Percentiles rank a stretch among this genome's conserved stretches.
Conservation (phyloP, 2,329 filamentous ascomycete species). For the Hymenoscyphus infarciens region DNA sequence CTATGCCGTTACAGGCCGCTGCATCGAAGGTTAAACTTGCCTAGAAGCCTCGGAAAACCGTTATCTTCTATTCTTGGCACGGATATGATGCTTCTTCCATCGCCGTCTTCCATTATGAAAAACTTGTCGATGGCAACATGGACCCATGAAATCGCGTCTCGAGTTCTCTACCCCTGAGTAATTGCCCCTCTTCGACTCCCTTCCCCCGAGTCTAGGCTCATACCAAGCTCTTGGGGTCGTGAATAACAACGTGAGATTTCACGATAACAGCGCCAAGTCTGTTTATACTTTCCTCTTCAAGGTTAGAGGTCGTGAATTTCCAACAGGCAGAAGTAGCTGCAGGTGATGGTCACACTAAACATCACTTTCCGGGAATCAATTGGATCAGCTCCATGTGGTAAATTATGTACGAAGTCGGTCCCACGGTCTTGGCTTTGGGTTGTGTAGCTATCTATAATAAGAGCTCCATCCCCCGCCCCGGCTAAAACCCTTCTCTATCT, state of each 20-base stretch:
- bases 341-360: neutral
- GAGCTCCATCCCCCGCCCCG: neutral
- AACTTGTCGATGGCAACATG: neutral
- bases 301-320: neutral
- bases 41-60: neutral
- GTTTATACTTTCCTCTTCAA: slow-evolving; percentile 4
- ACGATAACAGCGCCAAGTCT: neutral
- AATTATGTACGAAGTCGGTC: neutral
- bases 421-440: neutral
- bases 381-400: neutral
- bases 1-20: neutral
- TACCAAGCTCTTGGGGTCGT: neutral
- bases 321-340: neutral
- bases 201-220: neutral
- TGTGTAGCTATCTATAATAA: slow-evolving; percentile 2
- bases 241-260: neutral
- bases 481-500: neutral
- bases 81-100: slow-evolving; percentile 1
- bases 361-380: neutral
- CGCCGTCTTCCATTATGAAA: neutral
- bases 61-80: neutral
- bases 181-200: neutral
- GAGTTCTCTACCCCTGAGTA: neutral
- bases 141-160: neutral
- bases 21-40: neutral